Evolutionary conservation across 2,329 filamentous ascomycete species (phyloP).

Genomic region (Onygenales sp.): DNA sequence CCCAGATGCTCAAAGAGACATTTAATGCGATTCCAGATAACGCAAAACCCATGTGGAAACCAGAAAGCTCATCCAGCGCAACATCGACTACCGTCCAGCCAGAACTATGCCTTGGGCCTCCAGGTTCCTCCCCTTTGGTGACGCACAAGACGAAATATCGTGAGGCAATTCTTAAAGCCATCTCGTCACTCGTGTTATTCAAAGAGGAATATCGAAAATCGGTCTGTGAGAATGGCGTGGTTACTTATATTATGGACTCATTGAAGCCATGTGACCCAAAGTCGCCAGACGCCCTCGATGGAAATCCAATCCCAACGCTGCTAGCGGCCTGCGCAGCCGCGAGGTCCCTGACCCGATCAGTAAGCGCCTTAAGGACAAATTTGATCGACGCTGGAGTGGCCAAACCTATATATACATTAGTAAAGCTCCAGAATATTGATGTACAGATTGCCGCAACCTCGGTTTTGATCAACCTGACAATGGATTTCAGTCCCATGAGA

Average conservation of each 20-base stretch:
- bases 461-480: conserved; percentile 72
- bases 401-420: conserved; percentile 63
- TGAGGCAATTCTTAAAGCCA: conserved; percentile 64
- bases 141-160: conserved; percentile 65
- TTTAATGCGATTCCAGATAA: conserved; percentile 50
- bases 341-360: conserved; percentile 72
- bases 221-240: conserved; percentile 70
- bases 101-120: conserved; percentile 46
- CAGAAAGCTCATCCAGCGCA: conserved; percentile 18
- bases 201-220: conserved; percentile 77
- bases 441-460: conserved; percentile 81
- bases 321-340: conserved; percentile 77
- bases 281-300: conserved; percentile 40
- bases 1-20: conserved; percentile 55
- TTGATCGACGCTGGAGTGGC: conserved; percentile 79
- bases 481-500: conserved; percentile 86
- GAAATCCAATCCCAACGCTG: conserved; percentile 70
- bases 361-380: conserved; percentile 73
- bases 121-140: conserved; percentile 53
- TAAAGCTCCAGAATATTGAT: conserved; percentile 65
- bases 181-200: conserved; percentile 71
- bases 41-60: conserved; percentile 47
- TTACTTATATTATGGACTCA: conserved; percentile 76
- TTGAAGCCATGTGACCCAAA: conserved; percentile 47
- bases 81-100: conserved; percentile 16